Base-by-base conservation (phyloP, 2,329 filamentous ascomycete genomes). In the Ophiostoma fasciatum region DNA sequence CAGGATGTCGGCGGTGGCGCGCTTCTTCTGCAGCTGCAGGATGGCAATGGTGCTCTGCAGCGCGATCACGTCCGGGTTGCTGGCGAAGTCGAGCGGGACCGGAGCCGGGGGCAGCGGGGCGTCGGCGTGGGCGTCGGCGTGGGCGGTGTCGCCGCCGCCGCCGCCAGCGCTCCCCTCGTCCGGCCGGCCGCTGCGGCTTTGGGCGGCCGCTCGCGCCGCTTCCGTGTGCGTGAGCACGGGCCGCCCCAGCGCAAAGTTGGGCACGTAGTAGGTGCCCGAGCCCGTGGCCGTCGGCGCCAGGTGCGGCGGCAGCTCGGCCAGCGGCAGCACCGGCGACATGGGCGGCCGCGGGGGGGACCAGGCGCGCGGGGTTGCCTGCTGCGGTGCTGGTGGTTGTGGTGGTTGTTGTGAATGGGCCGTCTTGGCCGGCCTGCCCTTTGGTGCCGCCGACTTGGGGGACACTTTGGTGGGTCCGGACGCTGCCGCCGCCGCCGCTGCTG, bases 61-160 rank as follows among this genome's bases (percentile, higher is more conserved):
- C 5, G 88, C 88, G 41, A 94, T 78, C 18, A 80, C 84, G 61
- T 96, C 88, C 7, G 83, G 77, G 51, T 93, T 93, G 37, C 60
- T 56, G 44, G 70, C 64, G 42, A 77, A 73, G 46, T 68, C 63
- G 40, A 78, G 62, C 30, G 71, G 62, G 27, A 62, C 56, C 0
- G 66, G 64, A 3, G 61, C 59, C 4, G 68, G 67, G 2, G 67
- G 62, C 1, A 58, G 42, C 4, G 38, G 28, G 7, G 33, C 36
- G 15, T 32, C 19, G 4, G 25, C 21, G 25, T 36, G 31, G 9
- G 26, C 8, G 15, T 31, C 34, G 22, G 4, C n/a, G 15, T 21
- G 19, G 5, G 10, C 15, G 15, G 14, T 2, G 23, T 30, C 3
- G 15, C 17, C 2, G 31, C 33, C 1, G 39, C 32, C 1, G 25